Base-by-base conservation (phyloP, 305 asterid species). In the Solanum hybrid region DNA sequence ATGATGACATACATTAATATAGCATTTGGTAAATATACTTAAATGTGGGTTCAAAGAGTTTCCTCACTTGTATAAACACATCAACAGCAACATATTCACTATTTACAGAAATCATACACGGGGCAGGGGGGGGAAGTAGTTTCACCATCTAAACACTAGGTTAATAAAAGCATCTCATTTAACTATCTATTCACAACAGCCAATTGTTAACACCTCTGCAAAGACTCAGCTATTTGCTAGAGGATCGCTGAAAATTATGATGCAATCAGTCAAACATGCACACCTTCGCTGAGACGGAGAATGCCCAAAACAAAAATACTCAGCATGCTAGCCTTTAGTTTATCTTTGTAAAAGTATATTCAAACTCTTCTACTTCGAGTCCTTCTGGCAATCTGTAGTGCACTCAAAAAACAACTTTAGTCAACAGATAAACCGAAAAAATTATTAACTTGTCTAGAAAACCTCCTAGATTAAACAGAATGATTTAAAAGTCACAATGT, bases 331-430 rank as follows among this genome's bases (percentile, higher is more conserved):
- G 75, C 42, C 89, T 28, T 73, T 28, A 28, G 69, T 40, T 0
- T 73, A 71, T 73, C 83, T 73, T 39, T 73, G 69, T 36, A 26
- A 64, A 69, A 80, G 69, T 12, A 67, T 79, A 64, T 29, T 89
- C 88, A 84, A 39, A 73, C 89, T 89, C 87, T 89, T 26, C 89
- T 89, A 64, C 87, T 91, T 42, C 90, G 88, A 33, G 89, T 87
- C 90, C 91, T 89, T 33, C 90, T 85, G 34, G 80, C 91, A 88
- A 91, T 79, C 93, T 91, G 91, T 33, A 90, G 57, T 89, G 67
- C 31, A 86, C 39, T 71, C 80, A 88, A 75, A 36, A 39, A 20
- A 61, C 5, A 22, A 83, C 35, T 33, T 73, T 31, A 37, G 31
- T 73, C 4, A 74, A 37, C 40, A 31, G 40, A 11, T 29, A 10